Conservation (phyloP, 371 early-diverging fungal species). For the Dichotomocladium elegans region DNA sequence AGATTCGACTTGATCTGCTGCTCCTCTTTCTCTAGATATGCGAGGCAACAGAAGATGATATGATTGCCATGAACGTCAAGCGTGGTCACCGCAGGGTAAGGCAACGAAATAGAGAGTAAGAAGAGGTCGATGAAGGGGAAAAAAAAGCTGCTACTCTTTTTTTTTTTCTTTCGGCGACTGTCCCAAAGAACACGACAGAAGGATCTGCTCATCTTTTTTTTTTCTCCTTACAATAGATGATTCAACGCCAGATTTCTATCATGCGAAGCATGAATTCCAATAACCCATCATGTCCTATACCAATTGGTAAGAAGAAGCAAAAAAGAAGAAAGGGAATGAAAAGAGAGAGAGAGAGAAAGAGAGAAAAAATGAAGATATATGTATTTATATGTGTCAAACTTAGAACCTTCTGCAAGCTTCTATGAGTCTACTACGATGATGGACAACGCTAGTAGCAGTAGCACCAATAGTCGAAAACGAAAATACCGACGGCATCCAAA, state of each 20-base stretch:
- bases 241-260: constrained; percentile 45
- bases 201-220: too few relatives aligned
- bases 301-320: too few relatives aligned
- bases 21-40: constrained; percentile 20
- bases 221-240: constrained; percentile 15
- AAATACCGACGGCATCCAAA: constrained; percentile 53
- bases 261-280: constrained; percentile 29
- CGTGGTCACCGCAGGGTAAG: constrained; percentile 49
- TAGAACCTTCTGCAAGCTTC: constrained; percentile 13
- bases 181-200: not conserved
- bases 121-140: not conserved
- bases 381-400: constrained; percentile 3
- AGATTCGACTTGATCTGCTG: not conserved
- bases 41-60: constrained; percentile 46
- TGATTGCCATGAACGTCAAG: constrained; percentile 43
- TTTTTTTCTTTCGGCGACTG: constrained; percentile 5
- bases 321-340: too few relatives aligned
- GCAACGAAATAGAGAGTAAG: not conserved
- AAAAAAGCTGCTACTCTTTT: constrained; percentile 1
- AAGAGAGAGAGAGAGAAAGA: too few relatives aligned
- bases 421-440: constrained; percentile 3
- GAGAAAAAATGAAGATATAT: not conserved
- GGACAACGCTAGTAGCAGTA: constrained; percentile 5
- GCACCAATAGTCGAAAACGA: constrained; percentile 26
- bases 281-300: too few relatives aligned